These are phyloP conservation scores for Coelastrella sp. DNA, from an alignment of 139 green algal species.

Conservation along the genomic window DNA sequence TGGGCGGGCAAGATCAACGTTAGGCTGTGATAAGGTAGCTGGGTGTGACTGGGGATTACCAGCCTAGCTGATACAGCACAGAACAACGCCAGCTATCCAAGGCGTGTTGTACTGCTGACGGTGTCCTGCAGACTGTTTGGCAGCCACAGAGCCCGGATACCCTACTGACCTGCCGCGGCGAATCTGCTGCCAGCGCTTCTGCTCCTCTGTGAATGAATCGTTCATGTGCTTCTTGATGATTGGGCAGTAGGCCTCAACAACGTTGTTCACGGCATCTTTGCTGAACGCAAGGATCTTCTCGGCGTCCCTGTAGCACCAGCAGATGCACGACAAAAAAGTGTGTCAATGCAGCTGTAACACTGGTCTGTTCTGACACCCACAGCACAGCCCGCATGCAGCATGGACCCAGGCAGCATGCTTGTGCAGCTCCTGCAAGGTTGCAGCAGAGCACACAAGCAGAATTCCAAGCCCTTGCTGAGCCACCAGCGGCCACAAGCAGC, in stretches of 20 bases:
- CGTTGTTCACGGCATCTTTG: constrained; percentile 80
- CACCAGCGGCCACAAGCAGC: too few relatives aligned
- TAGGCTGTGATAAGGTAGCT: not conserved
- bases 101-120: not conserved
- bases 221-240: constrained; percentile 91
- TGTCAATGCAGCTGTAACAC: too few relatives aligned
- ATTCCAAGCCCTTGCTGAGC: too few relatives aligned
- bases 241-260: constrained; percentile 91
- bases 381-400: too few relatives aligned
- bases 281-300: constrained; percentile 87
- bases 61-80: not conserved
- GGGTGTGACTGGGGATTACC: too few relatives aligned
- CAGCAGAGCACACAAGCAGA: too few relatives aligned
- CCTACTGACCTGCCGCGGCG: constrained; percentile 44
- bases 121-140: not conserved
- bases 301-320: constrained; percentile 52
- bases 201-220: constrained; percentile 86
- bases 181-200: constrained; percentile 98
- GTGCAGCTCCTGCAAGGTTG: too few relatives aligned
- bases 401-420: too few relatives aligned
- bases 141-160: not conserved
- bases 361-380: too few relatives aligned
- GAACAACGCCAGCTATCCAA: not conserved
- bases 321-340: not conserved
- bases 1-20: not conserved